Evolutionary conservation across 2,329 filamentous ascomycete species (phyloP).

Genomic region (Lithohypha guttulata): DNA sequence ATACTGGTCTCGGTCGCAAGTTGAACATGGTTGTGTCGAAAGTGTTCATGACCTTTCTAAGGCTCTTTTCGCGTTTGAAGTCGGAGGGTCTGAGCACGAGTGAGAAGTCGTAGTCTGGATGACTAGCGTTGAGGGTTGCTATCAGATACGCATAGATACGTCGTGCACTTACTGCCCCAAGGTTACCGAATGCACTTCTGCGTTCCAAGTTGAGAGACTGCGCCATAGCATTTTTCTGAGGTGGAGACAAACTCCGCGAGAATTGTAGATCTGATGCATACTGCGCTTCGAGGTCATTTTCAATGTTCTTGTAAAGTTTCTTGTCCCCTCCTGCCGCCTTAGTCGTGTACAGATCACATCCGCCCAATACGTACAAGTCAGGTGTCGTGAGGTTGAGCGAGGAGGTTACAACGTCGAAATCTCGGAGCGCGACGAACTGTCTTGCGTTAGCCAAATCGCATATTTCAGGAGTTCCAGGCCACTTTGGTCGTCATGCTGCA

Average conservation of each 20-base stretch:
- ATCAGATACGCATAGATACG: conserved; percentile 94
- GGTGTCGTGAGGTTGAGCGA: conserved; percentile 92
- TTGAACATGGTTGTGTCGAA: conserved; percentile 83
- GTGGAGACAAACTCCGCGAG: conserved; percentile 77
- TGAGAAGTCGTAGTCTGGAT: conserved; percentile 95
- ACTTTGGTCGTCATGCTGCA: too few relatives aligned
- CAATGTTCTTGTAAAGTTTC: conserved; percentile 93
- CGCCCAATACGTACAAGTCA: conserved; percentile 83
- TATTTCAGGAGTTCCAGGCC: too few relatives aligned
- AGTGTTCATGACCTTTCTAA: conserved; percentile 72
- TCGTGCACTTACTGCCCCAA: conserved; percentile 78
- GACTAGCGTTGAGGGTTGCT: conserved; percentile 88
- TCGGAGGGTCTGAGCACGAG: conserved; percentile 80
- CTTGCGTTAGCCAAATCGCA: too few relatives aligned
- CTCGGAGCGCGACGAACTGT: conserved; percentile 85
- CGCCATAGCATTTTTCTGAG: conserved; percentile 61
- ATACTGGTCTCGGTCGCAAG: conserved; percentile 54
- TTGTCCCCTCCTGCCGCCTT: conserved; percentile 93
- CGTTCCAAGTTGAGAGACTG: conserved; percentile 62
- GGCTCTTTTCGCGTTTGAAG: conserved; percentile 72
- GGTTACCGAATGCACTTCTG: conserved; percentile 81
- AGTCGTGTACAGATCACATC: conserved; percentile 93
- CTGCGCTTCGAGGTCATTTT: conserved; percentile 79
- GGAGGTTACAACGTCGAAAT: conserved; percentile 83
- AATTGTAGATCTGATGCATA: conserved; percentile 80